Evolutionary conservation across 768 basidiomycete species (phyloP).

Genomic region (Psilocybe cyanescens): DNA sequence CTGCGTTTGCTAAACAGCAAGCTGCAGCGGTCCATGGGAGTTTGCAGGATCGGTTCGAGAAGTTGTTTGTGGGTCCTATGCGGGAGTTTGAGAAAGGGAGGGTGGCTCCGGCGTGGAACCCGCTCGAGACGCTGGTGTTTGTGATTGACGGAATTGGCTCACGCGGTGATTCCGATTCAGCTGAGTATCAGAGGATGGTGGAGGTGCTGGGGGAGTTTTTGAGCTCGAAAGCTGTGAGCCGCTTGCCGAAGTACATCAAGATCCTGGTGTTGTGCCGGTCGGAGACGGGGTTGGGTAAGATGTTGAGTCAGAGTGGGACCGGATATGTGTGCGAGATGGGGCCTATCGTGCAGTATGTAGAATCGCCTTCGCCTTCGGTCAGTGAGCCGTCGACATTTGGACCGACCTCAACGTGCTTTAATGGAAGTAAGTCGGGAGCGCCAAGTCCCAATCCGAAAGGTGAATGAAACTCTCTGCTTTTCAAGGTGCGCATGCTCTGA

Average conservation of each 20-base stretch:
- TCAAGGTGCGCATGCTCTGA: not conserved
- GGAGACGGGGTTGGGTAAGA: conserved; percentile 13
- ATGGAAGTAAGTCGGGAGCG: not conserved
- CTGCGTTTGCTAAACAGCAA: conserved; percentile 10
- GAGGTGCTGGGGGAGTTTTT: conserved; percentile 19
- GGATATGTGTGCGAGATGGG: conserved; percentile 16
- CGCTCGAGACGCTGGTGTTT: conserved; percentile 23
- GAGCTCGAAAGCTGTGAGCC: conserved; percentile 15
- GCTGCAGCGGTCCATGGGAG: not conserved
- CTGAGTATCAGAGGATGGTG: conserved; percentile 27
- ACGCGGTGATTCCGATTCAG: conserved; percentile 17
- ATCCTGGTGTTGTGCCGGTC: conserved; percentile 21
- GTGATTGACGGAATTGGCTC: conserved; percentile 24
- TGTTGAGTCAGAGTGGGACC: conserved; percentile 13
- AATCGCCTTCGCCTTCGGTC: not conserved
- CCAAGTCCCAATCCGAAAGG: not conserved
- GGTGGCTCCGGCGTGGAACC: conserved; percentile 19
- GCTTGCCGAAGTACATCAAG: conserved; percentile 26
- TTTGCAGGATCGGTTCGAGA: conserved; percentile 19
- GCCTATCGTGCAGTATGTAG: not conserved
- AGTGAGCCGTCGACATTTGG: not conserved
- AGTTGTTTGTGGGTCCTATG: conserved; percentile 18
- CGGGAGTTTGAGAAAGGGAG: conserved; percentile 13
- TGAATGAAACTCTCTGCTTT: not conserved
- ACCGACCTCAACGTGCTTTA: not conserved